Percentiles rank a stretch among this genome's conserved stretches.
These are phyloP conservation scores for Fusarium liriodendri DNA, from an alignment of 2,329 filamentous ascomycete species.

Conservation along the genomic window DNA sequence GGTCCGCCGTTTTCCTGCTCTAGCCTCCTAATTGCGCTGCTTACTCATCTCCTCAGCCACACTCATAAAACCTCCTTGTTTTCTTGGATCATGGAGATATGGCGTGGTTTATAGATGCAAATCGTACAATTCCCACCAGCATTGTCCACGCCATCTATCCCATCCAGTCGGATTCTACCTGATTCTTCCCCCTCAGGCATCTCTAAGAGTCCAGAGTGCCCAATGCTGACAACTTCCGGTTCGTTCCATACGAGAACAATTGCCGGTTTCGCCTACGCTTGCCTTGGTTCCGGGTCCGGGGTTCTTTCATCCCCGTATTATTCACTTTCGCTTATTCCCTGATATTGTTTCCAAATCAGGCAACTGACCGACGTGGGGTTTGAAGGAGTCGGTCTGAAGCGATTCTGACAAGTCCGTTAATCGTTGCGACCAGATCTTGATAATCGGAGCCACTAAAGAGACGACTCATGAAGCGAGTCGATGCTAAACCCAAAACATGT, in stretches of 20 bases:
- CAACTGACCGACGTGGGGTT: conserved; percentile 9
- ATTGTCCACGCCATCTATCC: conserved; percentile 23
- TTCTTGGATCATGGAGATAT: conserved; percentile 26
- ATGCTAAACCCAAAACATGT: neutral
- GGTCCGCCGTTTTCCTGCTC: neutral
- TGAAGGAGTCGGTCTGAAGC: neutral
- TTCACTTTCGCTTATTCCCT: conserved; percentile 5
- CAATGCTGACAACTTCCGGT: conserved; percentile 10
- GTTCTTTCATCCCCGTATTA: conserved; percentile 7
- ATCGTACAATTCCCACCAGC: conserved; percentile 35
- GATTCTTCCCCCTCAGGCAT: conserved; percentile 12
- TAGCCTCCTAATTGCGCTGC: neutral
- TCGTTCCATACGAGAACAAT: conserved; percentile 15
- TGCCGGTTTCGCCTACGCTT: conserved; percentile 5
- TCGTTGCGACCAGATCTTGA: conserved; percentile 2
- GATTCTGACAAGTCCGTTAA: neutral
- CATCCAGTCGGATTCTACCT: conserved; percentile 15
- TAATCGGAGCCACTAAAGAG: conserved; percentile 4
- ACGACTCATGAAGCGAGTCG: conserved; percentile 2
- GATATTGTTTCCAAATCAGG: conserved; percentile 15
- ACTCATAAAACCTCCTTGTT: conserved; percentile 6
- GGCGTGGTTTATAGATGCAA: conserved; percentile 34
- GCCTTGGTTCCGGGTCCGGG: conserved; percentile 24
- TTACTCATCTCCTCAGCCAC: neutral
- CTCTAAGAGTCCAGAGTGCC: neutral